phyloP scores from a whole-genome alignment of 495 filamentous ascomycete species.

The Aspergillus steynii region DNA sequence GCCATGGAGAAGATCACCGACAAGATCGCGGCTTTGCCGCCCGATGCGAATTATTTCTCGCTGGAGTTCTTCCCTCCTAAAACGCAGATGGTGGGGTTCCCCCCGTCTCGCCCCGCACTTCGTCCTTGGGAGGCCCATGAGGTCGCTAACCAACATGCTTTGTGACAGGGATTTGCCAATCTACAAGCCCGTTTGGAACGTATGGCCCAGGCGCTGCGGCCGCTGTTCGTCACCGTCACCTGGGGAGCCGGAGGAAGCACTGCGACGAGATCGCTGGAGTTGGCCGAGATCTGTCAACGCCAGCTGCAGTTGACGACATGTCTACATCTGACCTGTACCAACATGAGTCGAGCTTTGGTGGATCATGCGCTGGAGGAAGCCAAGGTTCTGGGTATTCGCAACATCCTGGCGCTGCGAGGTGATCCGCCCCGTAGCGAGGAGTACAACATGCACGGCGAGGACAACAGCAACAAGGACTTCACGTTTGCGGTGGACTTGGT shows the following conservation, averaged over 20 bases:
- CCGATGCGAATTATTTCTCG: conserved; percentile 83
- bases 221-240: conserved; percentile 94
- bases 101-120: conserved; percentile 26
- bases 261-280: conserved; percentile 81
- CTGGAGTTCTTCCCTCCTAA: conserved; percentile 99
- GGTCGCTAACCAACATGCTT: conserved; percentile 19
- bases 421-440: conserved; percentile 89
- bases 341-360: conserved; percentile 85
- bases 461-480: conserved; percentile 76
- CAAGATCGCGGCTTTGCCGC: conserved; percentile 89
- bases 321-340: conserved; percentile 94
- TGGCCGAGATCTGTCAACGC: conserved; percentile 93
- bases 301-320: conserved; percentile 92
- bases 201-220: conserved; percentile 87
- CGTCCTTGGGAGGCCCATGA: conserved; percentile 1
- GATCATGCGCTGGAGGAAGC: conserved; percentile 90
- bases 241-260: conserved; percentile 98
- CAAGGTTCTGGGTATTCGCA: conserved; percentile 88
- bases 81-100: conserved; percentile 72
- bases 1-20: conserved; percentile 85
- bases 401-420: conserved; percentile 92
- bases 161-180: conserved; percentile 75
- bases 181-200: conserved; percentile 89
- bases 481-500: conserved; percentile 89
- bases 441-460: conserved; percentile 67